phyloP scores from a whole-genome alignment of 257 asterid species.

The Solanum clarkiae region DNA sequence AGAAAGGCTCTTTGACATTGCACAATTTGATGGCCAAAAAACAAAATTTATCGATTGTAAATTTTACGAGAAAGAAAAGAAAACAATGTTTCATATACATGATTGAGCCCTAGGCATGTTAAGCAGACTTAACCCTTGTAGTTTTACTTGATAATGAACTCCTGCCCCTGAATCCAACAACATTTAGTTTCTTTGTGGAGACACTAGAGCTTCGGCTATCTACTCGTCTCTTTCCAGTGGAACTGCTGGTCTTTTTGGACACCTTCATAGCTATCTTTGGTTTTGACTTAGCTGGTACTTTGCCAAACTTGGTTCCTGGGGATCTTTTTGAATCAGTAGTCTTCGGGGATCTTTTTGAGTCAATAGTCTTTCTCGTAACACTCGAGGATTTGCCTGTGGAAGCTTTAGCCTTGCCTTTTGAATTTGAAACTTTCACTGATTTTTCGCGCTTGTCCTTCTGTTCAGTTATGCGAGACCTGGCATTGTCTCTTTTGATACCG shows the following conservation, averaged over 20 bases:
- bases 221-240: constrained; percentile 25
- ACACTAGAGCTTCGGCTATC: constrained; percentile 18
- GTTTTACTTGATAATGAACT: constrained; percentile 24
- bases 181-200: constrained; percentile 57
- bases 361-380: constrained; percentile 19
- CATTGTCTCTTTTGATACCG: constrained; percentile 60
- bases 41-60: background rate
- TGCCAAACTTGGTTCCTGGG: constrained; percentile 19
- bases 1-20: background rate
- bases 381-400: constrained; percentile 22
- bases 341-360: background rate
- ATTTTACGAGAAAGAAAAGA: background rate
- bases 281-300: constrained; percentile 19
- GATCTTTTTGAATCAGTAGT: background rate
- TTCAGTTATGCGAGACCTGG: constrained; percentile 52
- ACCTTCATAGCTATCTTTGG: constrained; percentile 21
- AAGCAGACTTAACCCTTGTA: constrained; percentile 25
- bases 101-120: background rate
- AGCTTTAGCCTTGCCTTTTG: constrained; percentile 22
- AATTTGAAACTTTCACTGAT: constrained; percentile 32
- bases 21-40: background rate
- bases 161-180: constrained; percentile 91
- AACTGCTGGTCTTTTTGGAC: constrained; percentile 19
- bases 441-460: constrained; percentile 61
- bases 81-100: background rate